Conservation (phyloP, 2,329 filamentous ascomycete genomes). For the Colletotrichum tanaceti region DNA sequence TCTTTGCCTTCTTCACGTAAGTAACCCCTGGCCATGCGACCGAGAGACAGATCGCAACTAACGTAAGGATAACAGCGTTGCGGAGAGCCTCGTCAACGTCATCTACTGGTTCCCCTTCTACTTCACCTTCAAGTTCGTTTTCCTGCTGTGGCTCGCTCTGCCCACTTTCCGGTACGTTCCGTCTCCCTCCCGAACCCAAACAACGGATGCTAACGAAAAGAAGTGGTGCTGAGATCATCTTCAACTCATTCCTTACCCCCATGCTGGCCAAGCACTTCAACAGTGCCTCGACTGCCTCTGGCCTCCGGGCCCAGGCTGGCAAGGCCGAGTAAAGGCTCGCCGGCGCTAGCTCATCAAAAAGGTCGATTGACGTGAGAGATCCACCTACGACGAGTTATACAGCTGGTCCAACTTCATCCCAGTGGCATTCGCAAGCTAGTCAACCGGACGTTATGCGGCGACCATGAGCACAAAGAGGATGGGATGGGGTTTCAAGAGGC, state of each 20-base stretch:
- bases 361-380: slow-evolving; percentile 39
- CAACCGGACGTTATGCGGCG: slow-evolving; percentile 27
- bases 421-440: slow-evolving; percentile 34
- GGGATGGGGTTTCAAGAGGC: slow-evolving; percentile 23
- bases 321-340: slow-evolving; percentile 70
- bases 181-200: background rate
- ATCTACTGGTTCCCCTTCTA: slow-evolving; percentile 99
- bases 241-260: slow-evolving; percentile 94
- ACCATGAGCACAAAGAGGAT: slow-evolving; percentile 24
- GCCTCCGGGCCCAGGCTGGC: slow-evolving; percentile 89
- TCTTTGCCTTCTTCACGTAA: slow-evolving; percentile 82
- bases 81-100: slow-evolving; percentile 85
- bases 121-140: slow-evolving; percentile 99
- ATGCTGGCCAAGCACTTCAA: slow-evolving; percentile 93
- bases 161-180: slow-evolving; percentile 87
- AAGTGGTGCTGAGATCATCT: slow-evolving; percentile 95
- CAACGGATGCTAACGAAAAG: slow-evolving; percentile 42
- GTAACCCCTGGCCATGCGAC: slow-evolving; percentile 44
- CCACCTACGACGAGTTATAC: slow-evolving; percentile 28
- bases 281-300: slow-evolving; percentile 77
- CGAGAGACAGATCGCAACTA: slow-evolving; percentile 14
- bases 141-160: slow-evolving; percentile 97
- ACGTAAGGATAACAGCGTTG: slow-evolving; percentile 60
- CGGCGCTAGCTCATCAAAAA: slow-evolving; percentile 26
- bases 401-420: slow-evolving; percentile 33